Evolutionary conservation across 768 basidiomycete species (phyloP).

Genomic region (Tricholomella constricta): DNA sequence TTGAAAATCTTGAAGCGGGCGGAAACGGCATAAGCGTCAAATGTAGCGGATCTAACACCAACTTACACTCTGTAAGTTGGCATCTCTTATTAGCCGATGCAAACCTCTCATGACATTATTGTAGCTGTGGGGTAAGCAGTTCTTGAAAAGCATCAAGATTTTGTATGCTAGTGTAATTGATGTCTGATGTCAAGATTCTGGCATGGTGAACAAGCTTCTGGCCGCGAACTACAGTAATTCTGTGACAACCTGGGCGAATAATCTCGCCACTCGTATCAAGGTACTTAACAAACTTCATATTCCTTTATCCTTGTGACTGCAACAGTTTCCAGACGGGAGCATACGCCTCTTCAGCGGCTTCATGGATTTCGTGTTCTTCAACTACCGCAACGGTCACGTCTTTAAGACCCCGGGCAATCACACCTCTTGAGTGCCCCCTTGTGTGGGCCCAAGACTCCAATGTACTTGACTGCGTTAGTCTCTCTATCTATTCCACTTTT

Average conservation of each 20-base stretch:
- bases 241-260: conserved; percentile 40
- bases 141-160: neutral
- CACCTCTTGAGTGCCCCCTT: conserved; percentile 46
- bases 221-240: conserved; percentile 34
- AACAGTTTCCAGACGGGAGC: conserved; percentile 29
- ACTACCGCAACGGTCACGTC: conserved; percentile 30
- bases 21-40: conserved; percentile 44
- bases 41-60: conserved; percentile 41
- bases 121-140: conserved; percentile 37
- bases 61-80: conserved; percentile 42
- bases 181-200: conserved; percentile 44
- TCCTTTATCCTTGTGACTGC: neutral
- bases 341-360: conserved; percentile 29
- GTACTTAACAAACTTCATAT: conserved; percentile 17
- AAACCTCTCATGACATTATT: neutral
- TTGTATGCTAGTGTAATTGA: too few species aligned
- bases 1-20: conserved; percentile 44
- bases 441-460: conserved; percentile 52
- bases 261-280: conserved; percentile 44
- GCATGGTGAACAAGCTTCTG: conserved; percentile 40
- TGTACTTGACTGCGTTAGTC: conserved; percentile 43
- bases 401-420: conserved; percentile 35
- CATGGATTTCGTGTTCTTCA: conserved; percentile 44
- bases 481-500: neutral
- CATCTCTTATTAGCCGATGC: neutral